Evolutionary conservation across 106 monocot species (phyloP), one percentile per base, ranked within the genome.

Genomic region (Phalaenopsis aphrodite): DNA sequence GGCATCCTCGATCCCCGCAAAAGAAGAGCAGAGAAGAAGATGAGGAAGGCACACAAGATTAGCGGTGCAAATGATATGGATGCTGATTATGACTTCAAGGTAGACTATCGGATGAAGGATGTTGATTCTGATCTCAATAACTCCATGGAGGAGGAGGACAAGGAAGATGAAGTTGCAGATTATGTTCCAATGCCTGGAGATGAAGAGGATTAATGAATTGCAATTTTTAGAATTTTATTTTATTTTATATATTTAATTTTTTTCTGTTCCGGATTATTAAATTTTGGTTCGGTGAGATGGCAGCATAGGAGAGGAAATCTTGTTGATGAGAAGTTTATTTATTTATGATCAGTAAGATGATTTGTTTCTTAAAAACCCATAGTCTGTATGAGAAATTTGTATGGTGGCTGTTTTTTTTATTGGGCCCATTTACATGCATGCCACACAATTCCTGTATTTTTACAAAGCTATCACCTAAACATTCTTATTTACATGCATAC

Each of bases 51-150:
- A 6, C 79, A 76, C 30, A 94, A 90, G 76, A 11, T 78, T 19
- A 75, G 77, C 41, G 48, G 8, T 47, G 7, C 21, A 46, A 92
- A 84, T 77, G 83, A 84, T 3, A 94, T 92, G 90, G 94, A 92
- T 74, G 97, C 89, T 11, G 94, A 94, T 77, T 98, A 94, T 81
- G 94, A 98, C 82, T 94, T 94, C 73, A 92, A 92, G 85, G 88
- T 92, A 11, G 97, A 98, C 87, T 94, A 87, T 81, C 85, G 57
- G 4, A 76, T 76, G 76, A 49, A 52, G 49, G 76, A 76, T 57
- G 49, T 55, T 2, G 43, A 30, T 1, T 45, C 75, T 3, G 82
- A 69, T n/a, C 55, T 12, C n/a, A 30, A 72, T 37, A 38, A 58
- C 19, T 45, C 36, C 0, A 75, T 11, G 1, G 55, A 79, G 17